phyloP scores from a whole-genome alignment of 208 protist species.

The Phytomonas francai region DNA sequence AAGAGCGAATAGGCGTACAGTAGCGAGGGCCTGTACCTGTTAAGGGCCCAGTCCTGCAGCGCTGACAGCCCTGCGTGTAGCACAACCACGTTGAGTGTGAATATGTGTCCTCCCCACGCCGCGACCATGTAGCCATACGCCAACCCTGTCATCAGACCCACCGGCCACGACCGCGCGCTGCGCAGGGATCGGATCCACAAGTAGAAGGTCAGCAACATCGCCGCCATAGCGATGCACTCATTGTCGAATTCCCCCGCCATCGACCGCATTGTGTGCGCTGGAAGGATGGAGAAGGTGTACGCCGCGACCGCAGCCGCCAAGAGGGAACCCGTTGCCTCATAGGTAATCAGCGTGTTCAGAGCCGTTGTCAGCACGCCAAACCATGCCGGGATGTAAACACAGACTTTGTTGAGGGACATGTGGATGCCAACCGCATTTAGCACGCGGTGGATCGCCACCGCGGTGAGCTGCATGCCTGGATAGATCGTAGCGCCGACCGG shows the following conservation, averaged over 20 bases:
- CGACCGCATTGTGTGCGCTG: constrained; percentile 94
- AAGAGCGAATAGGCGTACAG: constrained; percentile 94
- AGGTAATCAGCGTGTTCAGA: constrained; percentile 74
- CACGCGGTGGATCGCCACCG: constrained; percentile 83
- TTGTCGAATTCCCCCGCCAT: constrained; percentile 99
- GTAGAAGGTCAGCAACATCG: constrained; percentile 93
- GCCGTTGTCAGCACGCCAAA: constrained; percentile 91
- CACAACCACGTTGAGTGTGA: constrained; percentile 97
- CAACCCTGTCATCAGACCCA: constrained; percentile 46
- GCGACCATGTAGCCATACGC: constrained; percentile 89
- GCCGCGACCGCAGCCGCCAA: constrained; percentile 80
- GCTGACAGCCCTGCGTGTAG: constrained; percentile 89
- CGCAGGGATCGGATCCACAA: constrained; percentile 78
- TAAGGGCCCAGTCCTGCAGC: constrained; percentile 59
- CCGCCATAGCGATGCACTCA: constrained; percentile 96
- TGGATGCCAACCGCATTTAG: constrained; percentile 63
- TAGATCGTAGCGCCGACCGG: constrained; percentile 97
- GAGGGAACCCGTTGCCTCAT: constrained; percentile 64
- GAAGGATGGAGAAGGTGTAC: constrained; percentile 47
- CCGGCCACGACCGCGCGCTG: constrained; percentile 25
- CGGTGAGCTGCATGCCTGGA: constrained; percentile 96
- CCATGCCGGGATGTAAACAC: constrained; percentile 93
- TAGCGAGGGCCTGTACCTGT: constrained; percentile 79
- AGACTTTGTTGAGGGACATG: constrained; percentile 94
- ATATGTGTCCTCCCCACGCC: constrained; percentile 98